These are phyloP conservation scores for Cordyceps tenuipes DNA, from an alignment of 2,329 filamentous ascomycete species.

Conservation along the genomic window DNA sequence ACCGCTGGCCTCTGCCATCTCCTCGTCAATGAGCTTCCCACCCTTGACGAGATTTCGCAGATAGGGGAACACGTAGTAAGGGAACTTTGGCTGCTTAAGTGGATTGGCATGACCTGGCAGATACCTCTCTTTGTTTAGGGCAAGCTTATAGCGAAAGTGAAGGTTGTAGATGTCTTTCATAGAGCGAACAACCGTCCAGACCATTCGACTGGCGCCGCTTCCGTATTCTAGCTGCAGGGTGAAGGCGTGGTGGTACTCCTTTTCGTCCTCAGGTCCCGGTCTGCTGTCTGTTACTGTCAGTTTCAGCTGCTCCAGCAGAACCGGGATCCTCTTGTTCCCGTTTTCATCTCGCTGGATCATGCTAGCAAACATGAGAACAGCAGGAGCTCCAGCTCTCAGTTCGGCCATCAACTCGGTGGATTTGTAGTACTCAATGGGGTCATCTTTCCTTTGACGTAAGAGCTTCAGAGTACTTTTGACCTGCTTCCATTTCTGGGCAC, in stretches of 20 bases:
- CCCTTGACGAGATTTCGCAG: constrained; percentile 66
- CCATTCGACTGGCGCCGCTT: constrained; percentile 91
- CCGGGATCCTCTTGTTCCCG: constrained; percentile 87
- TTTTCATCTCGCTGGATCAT: constrained; percentile 98
- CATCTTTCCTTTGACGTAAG: constrained; percentile 72
- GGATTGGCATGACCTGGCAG: constrained; percentile 60
- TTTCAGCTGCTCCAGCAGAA: constrained; percentile 90
- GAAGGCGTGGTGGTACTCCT: constrained; percentile 72
- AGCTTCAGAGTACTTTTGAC: constrained; percentile 82
- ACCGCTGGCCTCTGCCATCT: constrained; percentile 20
- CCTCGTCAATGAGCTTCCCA: constrained; percentile 57
- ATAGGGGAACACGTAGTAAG: constrained; percentile 81
- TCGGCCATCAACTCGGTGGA: constrained; percentile 96
- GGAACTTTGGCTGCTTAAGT: constrained; percentile 82
- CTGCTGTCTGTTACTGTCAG: constrained; percentile 75
- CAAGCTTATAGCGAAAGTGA: constrained; percentile 87
- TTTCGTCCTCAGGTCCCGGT: constrained; percentile 55
- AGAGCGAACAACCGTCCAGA: constrained; percentile 84
- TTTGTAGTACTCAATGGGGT: constrained; percentile 87
- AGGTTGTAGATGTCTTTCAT: constrained; percentile 86
- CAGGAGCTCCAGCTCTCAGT: constrained; percentile 82
- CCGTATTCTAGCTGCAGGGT: constrained; percentile 93
- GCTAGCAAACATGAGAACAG: constrained; percentile 87
- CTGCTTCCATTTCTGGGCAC: constrained; percentile 82
- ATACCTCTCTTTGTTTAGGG: constrained; percentile 75